Base-by-base conservation (phyloP, 768 basidiomycete species). In the Tricholoma saponaceum region DNA sequence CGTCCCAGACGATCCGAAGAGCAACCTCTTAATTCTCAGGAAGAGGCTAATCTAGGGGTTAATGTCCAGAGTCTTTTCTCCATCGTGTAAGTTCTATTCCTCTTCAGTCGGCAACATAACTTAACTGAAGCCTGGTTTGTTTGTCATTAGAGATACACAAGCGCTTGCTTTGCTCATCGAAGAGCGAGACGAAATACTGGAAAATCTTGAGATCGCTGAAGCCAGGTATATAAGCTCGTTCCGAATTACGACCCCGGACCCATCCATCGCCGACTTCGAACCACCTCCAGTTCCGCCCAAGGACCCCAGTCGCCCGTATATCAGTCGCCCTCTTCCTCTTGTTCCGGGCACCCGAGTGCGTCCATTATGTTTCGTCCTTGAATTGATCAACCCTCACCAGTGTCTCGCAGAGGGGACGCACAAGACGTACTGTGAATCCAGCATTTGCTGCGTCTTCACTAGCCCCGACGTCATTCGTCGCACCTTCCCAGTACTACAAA, bases 121-220 rank as follows among this genome's bases (percentile, higher is more conserved):
- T 41, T 14, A 39, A 39, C 26, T 44, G 5, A 30, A 56, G 52
- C 58, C 25, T 60, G 10, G n/a, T n/a, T 9, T 54, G 54, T 49
- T 25, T 33, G 22, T 58, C 54, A 4, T 26, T 58, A 92, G 90
- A 23, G 87, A 91, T 64, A 92, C 89, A 0, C 78, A 80, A 13
- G 76, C 76, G 3, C 74, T 92, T n/a, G 82, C 84, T 0, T 61
- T 82, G 5, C 80, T 92, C 26, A 88, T 92, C 43, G 83, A 85
- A 44, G 85, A 91, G 66, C 79, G 91, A 26, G 90, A 91, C 60
- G 79, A 82, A 64, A 83, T 91, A 20, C 70, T 93, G n/a, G 85
- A 90, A 62, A 84, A 88, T 59, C 77, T 93, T 8, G 90, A 93
- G 73, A 82, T 86, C 53, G 89, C 90, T 10, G 90, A 92, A 72